These are phyloP conservation scores for Obba rivulosa DNA, from an alignment of 768 basidiomycete species.

Conservation along the genomic window DNA sequence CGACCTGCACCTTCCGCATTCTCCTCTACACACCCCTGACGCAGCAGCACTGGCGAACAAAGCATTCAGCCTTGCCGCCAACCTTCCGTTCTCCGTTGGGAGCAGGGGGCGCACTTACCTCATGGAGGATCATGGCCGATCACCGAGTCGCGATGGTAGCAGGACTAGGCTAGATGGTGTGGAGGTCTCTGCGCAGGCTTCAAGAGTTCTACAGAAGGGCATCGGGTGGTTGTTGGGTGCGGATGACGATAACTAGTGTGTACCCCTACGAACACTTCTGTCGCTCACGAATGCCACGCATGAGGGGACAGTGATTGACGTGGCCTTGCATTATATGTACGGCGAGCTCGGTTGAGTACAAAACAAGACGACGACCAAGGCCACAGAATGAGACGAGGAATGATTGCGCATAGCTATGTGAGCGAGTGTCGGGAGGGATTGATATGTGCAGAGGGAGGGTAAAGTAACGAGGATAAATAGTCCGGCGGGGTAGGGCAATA, in stretches of 20 bases:
- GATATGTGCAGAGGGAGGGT: neutral
- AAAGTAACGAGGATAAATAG: neutral
- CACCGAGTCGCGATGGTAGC: conserved; percentile 29
- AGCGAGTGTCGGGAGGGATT: neutral
- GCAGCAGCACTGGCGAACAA: conserved; percentile 74
- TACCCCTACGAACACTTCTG: no score
- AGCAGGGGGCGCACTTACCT: conserved; percentile 15
- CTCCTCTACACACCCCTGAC: conserved; percentile 69
- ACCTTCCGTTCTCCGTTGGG: conserved; percentile 64
- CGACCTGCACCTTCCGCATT: conserved; percentile 62
- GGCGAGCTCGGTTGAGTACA: neutral
- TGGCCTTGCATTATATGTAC: neutral
- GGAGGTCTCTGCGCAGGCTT: conserved; percentile 71
- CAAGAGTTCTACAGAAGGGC: conserved; percentile 77
- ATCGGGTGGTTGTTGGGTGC: conserved; percentile 96
- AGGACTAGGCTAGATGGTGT: conserved; percentile 38
- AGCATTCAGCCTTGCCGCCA: conserved; percentile 76
- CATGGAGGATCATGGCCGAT: conserved; percentile 35
- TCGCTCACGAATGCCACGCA: no score
- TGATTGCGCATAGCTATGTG: neutral
- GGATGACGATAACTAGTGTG: conserved; percentile 40
- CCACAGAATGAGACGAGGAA: neutral
- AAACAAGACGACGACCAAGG: conserved; percentile 1
- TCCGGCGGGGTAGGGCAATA: neutral
- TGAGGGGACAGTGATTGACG: neutral